These are phyloP conservation scores for Cercospora nicotianae DNA, from an alignment of 2,329 filamentous ascomycete species.

Conservation along the genomic window DNA sequence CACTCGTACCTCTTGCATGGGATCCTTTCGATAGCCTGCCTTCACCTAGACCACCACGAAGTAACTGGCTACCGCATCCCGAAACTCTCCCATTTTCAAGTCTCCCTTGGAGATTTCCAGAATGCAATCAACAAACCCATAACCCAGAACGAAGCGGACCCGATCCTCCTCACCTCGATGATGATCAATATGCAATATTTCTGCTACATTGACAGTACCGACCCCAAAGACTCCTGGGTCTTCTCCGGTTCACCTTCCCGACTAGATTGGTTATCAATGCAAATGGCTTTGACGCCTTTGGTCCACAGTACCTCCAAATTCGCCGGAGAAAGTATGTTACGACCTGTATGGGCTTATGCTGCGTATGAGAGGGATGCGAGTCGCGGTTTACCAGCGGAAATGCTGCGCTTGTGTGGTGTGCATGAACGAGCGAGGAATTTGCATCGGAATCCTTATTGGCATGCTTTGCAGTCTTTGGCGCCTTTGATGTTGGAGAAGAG, in stretches of 20 bases:
- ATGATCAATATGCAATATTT: slow-evolving; percentile 20
- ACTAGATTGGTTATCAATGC: slow-evolving; percentile 14
- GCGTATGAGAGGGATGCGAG: slow-evolving; percentile 5
- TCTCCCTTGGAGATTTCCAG: slow-evolving; percentile 15
- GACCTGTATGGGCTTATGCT: neutral
- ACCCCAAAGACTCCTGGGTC: slow-evolving; percentile 14
- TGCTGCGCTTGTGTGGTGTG: slow-evolving; percentile 19
- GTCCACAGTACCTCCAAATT: slow-evolving; percentile 9
- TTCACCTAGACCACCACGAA: slow-evolving; percentile 10
- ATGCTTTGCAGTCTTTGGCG: slow-evolving; percentile 18
- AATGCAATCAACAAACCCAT: slow-evolving; percentile 15
- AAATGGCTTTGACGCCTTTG: slow-evolving; percentile 14
- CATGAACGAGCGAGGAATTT: slow-evolving; percentile 8
- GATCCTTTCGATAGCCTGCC: slow-evolving; percentile 14
- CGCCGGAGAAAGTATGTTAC: slow-evolving; percentile 12
- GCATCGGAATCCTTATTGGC: slow-evolving; percentile 20
- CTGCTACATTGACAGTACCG: slow-evolving; percentile 1
- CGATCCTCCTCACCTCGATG: slow-evolving; percentile 17
- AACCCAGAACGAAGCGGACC: slow-evolving; percentile 10
- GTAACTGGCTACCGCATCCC: slow-evolving; percentile 1
- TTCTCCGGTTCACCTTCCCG: slow-evolving; percentile 11
- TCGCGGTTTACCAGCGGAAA: slow-evolving; percentile 1
- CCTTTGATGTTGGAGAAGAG: slow-evolving; percentile 15
- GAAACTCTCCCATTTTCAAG: slow-evolving; percentile 17
- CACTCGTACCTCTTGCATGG: slow-evolving; percentile 15